Percentiles rank a stretch among this genome's conserved stretches.
These are phyloP conservation scores for Carex parvula DNA, from an alignment of 176 grass and related monocot species.

Conservation along the genomic window DNA sequence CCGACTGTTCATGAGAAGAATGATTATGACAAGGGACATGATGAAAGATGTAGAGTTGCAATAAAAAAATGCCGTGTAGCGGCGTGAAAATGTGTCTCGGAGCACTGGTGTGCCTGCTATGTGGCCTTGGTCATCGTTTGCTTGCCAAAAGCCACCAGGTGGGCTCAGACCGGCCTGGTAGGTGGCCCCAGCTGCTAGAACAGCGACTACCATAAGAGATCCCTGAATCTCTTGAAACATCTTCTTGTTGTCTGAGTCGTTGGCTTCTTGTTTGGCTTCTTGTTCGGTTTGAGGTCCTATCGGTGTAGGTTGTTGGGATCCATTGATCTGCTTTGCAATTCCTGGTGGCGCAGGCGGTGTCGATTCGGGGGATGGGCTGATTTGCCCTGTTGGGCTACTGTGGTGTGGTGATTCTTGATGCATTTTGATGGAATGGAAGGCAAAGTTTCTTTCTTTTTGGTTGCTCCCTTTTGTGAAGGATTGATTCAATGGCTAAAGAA, in stretches of 20 bases:
- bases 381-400: background rate
- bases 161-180: slow-evolving; percentile 43
- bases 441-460: background rate
- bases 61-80: slow-evolving; percentile 43
- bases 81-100: slow-evolving; percentile 12
- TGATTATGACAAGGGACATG: slow-evolving; percentile 27
- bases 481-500: background rate
- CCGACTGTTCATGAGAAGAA: slow-evolving; percentile 30
- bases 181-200: slow-evolving; percentile 33
- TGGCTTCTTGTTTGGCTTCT: too few species aligned
- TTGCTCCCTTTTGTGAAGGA: background rate
- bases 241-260: background rate
- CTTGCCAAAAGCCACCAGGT: slow-evolving; percentile 33
- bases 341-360: too few species aligned
- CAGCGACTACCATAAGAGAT: slow-evolving; percentile 37
- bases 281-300: background rate
- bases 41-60: slow-evolving; percentile 31
- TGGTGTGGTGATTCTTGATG: background rate
- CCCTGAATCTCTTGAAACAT: slow-evolving; percentile 11
- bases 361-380: background rate
- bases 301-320: background rate
- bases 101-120: slow-evolving; percentile 25
- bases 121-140: background rate
- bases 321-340: background rate
- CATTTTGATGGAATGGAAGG: background rate